Evolutionary conservation across 1,139 yeast species (phyloP).

Genomic region (Sporopachydermia cereana): DNA sequence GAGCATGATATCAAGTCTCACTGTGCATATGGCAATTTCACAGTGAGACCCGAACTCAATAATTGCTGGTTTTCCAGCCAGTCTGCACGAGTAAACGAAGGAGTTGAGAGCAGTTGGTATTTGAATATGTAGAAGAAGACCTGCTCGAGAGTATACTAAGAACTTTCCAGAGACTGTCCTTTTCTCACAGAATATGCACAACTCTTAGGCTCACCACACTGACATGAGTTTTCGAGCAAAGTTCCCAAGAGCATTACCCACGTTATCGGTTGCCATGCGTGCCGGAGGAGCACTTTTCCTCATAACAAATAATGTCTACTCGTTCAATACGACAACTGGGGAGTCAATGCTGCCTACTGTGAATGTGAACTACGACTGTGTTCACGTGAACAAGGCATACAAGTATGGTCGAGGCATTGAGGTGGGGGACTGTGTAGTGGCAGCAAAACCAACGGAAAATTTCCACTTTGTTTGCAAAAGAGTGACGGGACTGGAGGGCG

Average conservation of each 20-base stretch:
- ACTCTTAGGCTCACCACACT: too few relatives aligned
- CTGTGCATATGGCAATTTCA: too few relatives aligned
- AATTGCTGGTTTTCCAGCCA: too few relatives aligned
- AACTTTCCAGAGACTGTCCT: too few relatives aligned
- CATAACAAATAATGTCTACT: slow-evolving; percentile 33
- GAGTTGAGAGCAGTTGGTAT: too few relatives aligned
- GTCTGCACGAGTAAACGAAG: too few relatives aligned
- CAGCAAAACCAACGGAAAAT: slow-evolving; percentile 85
- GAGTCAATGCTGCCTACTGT: slow-evolving; percentile 94
- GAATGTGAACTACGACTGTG: slow-evolving; percentile 63
- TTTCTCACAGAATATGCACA: too few relatives aligned
- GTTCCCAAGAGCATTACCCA: not conserved
- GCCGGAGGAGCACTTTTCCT: slow-evolving; percentile 1
- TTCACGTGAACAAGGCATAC: slow-evolving; percentile 56
- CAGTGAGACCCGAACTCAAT: too few relatives aligned
- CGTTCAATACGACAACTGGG: slow-evolving; percentile 76
- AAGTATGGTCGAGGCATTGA: slow-evolving; percentile 47
- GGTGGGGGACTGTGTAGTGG: slow-evolving; percentile 84
- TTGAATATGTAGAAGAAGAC: too few relatives aligned
- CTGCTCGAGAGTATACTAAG: too few relatives aligned
- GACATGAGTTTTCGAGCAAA: not conserved
- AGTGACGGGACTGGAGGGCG: slow-evolving; percentile 95
- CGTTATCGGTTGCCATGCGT: not conserved
- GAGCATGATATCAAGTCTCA: too few relatives aligned
- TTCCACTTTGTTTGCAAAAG: slow-evolving; percentile 80